Conservation (phyloP, 1,284 basidiomycete genomes). For the Trichosporon sp. region DNA sequence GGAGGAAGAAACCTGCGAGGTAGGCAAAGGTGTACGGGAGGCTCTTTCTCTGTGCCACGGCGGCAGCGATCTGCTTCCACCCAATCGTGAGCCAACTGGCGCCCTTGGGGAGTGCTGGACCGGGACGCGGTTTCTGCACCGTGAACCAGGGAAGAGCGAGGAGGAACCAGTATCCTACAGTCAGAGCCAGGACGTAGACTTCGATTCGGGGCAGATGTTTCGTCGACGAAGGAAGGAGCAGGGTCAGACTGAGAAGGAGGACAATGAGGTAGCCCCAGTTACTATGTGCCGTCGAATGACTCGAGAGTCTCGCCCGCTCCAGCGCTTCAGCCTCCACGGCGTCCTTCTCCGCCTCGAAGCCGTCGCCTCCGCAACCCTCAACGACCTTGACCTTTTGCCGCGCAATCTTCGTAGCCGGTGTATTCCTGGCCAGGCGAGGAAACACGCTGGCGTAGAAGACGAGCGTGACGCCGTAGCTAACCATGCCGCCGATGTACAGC, state of each 20-base stretch:
- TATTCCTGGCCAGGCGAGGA: constrained; percentile 77
- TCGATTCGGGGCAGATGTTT: constrained; percentile 65
- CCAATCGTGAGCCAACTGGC: constrained; percentile 72
- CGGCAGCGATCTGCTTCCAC: constrained; percentile 79
- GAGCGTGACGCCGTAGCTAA: constrained; percentile 57
- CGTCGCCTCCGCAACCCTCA: background rate
- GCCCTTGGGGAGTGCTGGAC: constrained; percentile 71
- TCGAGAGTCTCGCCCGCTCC: constrained; percentile 80
- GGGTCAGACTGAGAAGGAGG: constrained; percentile 68
- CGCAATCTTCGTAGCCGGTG: constrained; percentile 63
- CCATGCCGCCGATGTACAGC: constrained; percentile 66
- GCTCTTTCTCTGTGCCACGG: constrained; percentile 61
- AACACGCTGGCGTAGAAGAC: constrained; percentile 76
- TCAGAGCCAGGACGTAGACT: constrained; percentile 58
- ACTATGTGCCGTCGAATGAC: constrained; percentile 78
- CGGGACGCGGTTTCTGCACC: constrained; percentile 72
- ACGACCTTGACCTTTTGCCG: constrained; percentile 54
- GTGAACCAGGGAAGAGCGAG: constrained; percentile 81
- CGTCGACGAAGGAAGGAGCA: constrained; percentile 67
- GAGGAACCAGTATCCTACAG: constrained; percentile 73
- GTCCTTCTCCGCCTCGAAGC: background rate
- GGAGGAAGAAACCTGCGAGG: constrained; percentile 72
- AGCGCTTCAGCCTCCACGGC: constrained; percentile 73
- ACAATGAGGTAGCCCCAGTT: constrained; percentile 68
- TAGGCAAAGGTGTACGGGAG: constrained; percentile 69